Conservation (phyloP, 2,329 filamentous ascomycete species). For the Didymosphaeria variabile region DNA sequence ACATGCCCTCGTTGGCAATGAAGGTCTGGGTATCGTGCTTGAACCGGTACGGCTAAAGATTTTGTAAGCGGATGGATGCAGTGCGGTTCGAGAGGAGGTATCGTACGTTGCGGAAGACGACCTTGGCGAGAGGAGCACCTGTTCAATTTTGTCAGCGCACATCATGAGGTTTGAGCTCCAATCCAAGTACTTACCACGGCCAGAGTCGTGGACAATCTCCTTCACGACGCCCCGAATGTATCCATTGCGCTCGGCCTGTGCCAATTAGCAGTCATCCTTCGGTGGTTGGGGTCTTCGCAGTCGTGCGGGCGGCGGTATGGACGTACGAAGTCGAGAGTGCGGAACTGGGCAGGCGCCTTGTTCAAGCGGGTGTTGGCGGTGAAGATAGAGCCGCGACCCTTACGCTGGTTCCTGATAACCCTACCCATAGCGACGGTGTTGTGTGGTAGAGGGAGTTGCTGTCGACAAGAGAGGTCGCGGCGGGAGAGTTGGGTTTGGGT, state of each 20-base stretch:
- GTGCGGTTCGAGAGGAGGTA: slow-evolving; percentile 13
- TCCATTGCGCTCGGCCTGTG: slow-evolving; percentile 83
- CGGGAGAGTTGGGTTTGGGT: slow-evolving; percentile 15
- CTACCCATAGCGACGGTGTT: slow-evolving; percentile 64
- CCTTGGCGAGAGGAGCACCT: slow-evolving; percentile 86
- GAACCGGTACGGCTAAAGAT: slow-evolving; percentile 81
- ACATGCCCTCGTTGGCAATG: slow-evolving; percentile 99
- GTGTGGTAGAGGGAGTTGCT: slow-evolving; percentile 30
- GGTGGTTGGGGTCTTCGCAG: slow-evolving; percentile 26
- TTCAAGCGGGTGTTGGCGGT: slow-evolving; percentile 75
- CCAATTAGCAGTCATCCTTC: slow-evolving; percentile 47
- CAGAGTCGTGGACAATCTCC: slow-evolving; percentile 99
- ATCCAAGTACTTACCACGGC: slow-evolving; percentile 75
- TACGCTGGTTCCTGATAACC: slow-evolving; percentile 79
- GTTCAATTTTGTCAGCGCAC: slow-evolving; percentile 31
- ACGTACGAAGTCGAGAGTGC: slow-evolving; percentile 85
- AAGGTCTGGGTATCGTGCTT: slow-evolving; percentile 98
- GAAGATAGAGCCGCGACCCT: slow-evolving; percentile 78
- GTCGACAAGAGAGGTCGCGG: slow-evolving; percentile 18
- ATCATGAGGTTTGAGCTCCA: slow-evolving; percentile 19
- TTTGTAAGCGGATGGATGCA: slow-evolving; percentile 28
- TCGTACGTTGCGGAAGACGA: slow-evolving; percentile 83
- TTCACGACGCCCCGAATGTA: slow-evolving; percentile 98
- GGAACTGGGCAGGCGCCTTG: slow-evolving; percentile 95
- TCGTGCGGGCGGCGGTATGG: slow-evolving; percentile 27